phyloP scores from a whole-genome alignment of 2,329 filamentous ascomycete genomes.

The Exophiala xenobiotica region DNA sequence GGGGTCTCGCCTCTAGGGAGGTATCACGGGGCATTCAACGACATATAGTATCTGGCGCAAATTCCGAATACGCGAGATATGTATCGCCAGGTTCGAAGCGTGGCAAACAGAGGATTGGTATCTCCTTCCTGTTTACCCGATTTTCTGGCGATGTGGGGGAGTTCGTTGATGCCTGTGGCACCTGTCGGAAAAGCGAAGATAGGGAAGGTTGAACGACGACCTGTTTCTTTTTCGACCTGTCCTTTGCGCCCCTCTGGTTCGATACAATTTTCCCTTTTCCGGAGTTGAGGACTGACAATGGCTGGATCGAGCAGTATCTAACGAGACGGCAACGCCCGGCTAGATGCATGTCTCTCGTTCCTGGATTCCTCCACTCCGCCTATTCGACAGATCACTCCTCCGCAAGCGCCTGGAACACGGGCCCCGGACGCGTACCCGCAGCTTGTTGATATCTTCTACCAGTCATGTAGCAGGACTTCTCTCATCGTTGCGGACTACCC shows the following conservation, averaged over 20 bases:
- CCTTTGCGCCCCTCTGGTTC: too few relatives aligned
- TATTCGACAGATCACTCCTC: slow-evolving; percentile 8
- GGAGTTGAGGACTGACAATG: too few relatives aligned
- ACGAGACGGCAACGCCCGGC: neutral
- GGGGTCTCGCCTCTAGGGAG: neutral
- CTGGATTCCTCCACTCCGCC: neutral
- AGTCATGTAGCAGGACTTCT: slow-evolving; percentile 12
- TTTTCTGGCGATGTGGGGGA: neutral
- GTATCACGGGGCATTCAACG: too few relatives aligned
- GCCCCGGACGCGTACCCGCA: slow-evolving; percentile 13
- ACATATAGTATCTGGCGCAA: too few relatives aligned
- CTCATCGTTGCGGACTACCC: slow-evolving; percentile 5
- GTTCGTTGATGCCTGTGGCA: neutral
- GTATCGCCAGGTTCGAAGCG: too few relatives aligned
- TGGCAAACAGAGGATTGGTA: too few relatives aligned
- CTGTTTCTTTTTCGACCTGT: too few relatives aligned
- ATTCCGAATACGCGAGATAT: too few relatives aligned
- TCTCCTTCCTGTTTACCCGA: neutral
- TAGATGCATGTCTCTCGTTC: slow-evolving; percentile 14
- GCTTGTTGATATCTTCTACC: slow-evolving; percentile 14
- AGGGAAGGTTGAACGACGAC: neutral
- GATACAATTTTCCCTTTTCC: too few relatives aligned
- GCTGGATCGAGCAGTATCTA: neutral
- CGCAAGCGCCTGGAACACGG: slow-evolving; percentile 23
- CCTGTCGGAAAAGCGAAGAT: neutral